phyloP scores from a whole-genome alignment of 306 rosid genomes.

The Sicyos edulis region DNA sequence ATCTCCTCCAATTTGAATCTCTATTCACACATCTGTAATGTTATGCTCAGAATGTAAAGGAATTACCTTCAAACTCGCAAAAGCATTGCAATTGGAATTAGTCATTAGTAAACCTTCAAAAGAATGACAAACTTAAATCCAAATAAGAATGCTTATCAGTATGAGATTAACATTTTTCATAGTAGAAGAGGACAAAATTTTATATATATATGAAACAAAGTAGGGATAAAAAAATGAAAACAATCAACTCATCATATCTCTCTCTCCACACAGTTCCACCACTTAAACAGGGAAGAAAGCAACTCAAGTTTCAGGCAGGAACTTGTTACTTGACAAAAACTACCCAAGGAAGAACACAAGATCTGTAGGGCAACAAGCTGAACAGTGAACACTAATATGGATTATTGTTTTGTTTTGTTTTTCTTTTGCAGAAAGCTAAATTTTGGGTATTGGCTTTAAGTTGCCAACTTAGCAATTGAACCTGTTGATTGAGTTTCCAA shows the following conservation, averaged over 20 bases:
- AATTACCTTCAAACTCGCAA: neutral
- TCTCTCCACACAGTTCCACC: neutral
- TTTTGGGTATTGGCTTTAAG: constrained; percentile 12
- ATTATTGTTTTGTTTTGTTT: neutral
- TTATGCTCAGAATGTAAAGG: too few species aligned
- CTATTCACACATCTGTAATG: too few species aligned
- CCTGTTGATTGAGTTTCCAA: constrained; percentile 24
- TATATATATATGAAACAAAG: neutral
- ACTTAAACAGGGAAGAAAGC: neutral
- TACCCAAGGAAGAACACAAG: constrained; percentile 6
- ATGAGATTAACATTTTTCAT: neutral
- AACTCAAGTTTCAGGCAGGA: constrained; percentile 16
- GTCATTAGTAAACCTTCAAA: neutral
- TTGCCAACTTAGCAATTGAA: constrained; percentile 3
- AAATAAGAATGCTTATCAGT: neutral
- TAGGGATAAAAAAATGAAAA: neutral
- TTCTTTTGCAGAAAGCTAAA: neutral
- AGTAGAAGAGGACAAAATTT: neutral
- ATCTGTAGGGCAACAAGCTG: neutral
- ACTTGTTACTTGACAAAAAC: neutral
- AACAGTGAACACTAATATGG: neutral
- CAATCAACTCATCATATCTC: neutral
- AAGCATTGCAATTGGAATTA: neutral
- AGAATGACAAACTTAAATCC: neutral
- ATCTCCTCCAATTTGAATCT: too few species aligned